Evolutionary conservation across 2,329 filamentous ascomycete genomes (phyloP), one percentile per base, ranked within the genome.

Genomic region (Metarhizium sp.): DNA sequence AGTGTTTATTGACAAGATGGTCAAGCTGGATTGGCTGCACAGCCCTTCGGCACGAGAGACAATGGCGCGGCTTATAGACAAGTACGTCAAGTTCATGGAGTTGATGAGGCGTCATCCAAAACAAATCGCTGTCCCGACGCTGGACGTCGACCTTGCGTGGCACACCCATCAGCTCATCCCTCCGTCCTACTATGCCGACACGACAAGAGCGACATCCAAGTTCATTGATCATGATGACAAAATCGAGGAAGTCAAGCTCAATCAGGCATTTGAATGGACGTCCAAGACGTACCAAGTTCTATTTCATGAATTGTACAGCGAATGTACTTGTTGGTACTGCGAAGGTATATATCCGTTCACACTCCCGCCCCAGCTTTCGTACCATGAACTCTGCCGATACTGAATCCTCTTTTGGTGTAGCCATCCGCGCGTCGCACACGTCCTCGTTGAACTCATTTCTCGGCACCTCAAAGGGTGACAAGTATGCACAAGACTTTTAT

Each of bases 11-110:
- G 80, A 84, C 57, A 89, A 92, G 72, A 92, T 92, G 87, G 77
- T 80, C 60, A 76, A 79, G 60, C 81, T 92, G 50, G 86, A 90
- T 69, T 92, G 88, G 88, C 73, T 92, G 1, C 88, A 89, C 67
- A 87, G 84, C 30, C 87, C 88, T 0, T 75, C 82, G 0, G 77
- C 84, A 0, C 70, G 69, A 3, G 71, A 77, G 0, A 92, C 86
- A 0, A 88, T 88, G 25, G 80, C 66, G 0, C 78, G 87, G 0
- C 73, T 90, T 1, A 71, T 89, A 4, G 64, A 25, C 25, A 91
- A 88, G 65, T 89, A 89, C 62, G 50, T 70, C 2, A 78, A 84
- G 3, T 91, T 89, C 69, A 71, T 87, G 16, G 51, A 61, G 0
- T 77, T 90, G 59, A 84, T 90, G 67, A 67, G 68, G 1, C 58